These are phyloP conservation scores for Gossypium stocksii DNA, from an alignment of 345 rosid genomes.

Conservation along the genomic window DNA sequence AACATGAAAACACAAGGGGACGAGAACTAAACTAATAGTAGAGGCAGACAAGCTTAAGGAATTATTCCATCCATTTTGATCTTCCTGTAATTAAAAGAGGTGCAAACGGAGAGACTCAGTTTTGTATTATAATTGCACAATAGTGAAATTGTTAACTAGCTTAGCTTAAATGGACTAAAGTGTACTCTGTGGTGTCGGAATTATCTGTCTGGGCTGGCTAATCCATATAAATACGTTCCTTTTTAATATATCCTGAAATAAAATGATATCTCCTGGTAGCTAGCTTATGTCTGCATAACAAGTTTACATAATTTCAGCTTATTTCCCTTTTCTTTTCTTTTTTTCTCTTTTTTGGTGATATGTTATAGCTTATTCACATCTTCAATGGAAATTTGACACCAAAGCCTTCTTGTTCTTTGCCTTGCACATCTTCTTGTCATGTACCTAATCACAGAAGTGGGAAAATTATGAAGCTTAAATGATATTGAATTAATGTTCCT, in stretches of 20 bases:
- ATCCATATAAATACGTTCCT: neutral
- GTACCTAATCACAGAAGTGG: neutral
- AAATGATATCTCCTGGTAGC: neutral
- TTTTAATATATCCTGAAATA: neutral
- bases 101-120: neutral
- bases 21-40: neutral
- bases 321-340: too few relatives aligned
- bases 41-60: neutral
- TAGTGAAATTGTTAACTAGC: neutral
- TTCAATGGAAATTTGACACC: neutral
- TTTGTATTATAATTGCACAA: neutral
- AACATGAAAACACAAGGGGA: neutral
- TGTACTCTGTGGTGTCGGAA: neutral
- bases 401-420: neutral
- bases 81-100: neutral
- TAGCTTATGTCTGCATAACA: neutral
- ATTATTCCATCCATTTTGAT: neutral
- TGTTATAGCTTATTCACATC: neutral
- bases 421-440: neutral
- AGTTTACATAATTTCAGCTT: neutral
- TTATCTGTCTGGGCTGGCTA: neutral
- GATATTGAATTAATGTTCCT: neutral
- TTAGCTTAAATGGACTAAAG: neutral
- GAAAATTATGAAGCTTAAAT: neutral
- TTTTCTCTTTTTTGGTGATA: neutral